phyloP scores from a whole-genome alignment of 768 basidiomycete genomes.

The Hericium alpestre region DNA sequence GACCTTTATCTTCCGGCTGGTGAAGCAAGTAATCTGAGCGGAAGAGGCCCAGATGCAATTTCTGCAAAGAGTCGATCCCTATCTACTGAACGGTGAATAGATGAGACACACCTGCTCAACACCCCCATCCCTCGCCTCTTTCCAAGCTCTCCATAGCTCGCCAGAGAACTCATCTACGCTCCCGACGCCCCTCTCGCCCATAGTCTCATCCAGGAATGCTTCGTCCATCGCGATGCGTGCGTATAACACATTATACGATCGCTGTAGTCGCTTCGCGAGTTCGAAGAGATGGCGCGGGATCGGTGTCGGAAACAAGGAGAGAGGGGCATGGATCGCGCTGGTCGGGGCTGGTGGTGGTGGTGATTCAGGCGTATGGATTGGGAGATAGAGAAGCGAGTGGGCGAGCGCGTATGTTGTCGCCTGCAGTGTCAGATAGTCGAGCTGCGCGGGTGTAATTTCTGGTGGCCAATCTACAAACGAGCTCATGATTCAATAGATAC shows the following conservation, averaged over 20 bases:
- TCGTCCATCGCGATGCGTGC: conserved; percentile 71
- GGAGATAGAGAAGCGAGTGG: conserved; percentile 77
- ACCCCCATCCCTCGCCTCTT: conserved; percentile 55
- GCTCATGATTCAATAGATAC: neutral
- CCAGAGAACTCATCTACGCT: conserved; percentile 82
- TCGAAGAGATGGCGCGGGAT: conserved; percentile 67
- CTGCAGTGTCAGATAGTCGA: conserved; percentile 45
- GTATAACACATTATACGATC: conserved; percentile 76
- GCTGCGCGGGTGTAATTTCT: conserved; percentile 42
- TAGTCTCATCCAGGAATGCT: conserved; percentile 69
- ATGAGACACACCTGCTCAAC: conserved; percentile 37
- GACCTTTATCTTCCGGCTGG: conserved; percentile 24
- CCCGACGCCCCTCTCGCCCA: conserved; percentile 73
- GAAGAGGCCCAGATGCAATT: conserved; percentile 81
- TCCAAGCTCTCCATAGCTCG: conserved; percentile 82
- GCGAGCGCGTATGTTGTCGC: conserved; percentile 80
- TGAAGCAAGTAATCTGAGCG: conserved; percentile 93
- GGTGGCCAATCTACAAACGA: conserved; percentile 57
- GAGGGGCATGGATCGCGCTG: conserved; percentile 82
- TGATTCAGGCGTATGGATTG: conserved; percentile 27
- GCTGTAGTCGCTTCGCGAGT: conserved; percentile 57
- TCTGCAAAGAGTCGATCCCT: conserved; percentile 40
- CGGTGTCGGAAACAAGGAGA: conserved; percentile 81
- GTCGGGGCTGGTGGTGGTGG: conserved; percentile 41
- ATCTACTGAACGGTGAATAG: conserved; percentile 24